Conservation (phyloP, 805 yeast genomes). For the Limtongia smithiae region DNA sequence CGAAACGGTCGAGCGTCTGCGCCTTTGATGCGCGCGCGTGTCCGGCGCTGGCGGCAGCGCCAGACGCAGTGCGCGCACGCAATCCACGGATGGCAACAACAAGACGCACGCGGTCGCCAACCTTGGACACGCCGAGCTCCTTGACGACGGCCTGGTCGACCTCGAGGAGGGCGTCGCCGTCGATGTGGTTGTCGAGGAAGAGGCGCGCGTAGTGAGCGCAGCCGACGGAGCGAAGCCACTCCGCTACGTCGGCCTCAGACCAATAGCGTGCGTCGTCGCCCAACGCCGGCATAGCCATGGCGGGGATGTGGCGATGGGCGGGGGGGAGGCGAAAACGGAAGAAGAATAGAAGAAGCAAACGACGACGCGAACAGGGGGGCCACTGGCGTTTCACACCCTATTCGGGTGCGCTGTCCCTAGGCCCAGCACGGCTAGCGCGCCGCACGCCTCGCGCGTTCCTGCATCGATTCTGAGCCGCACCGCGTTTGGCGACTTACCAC, state of each 20-base stretch:
- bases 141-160: constrained; percentile 61
- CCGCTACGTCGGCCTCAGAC: constrained; percentile 33
- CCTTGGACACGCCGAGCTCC: constrained; percentile 67
- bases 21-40: neutral
- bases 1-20: constrained; percentile 19
- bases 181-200: constrained; percentile 48
- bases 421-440: no score
- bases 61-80: constrained; percentile 37
- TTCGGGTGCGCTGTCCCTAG: no score
- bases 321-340: no score
- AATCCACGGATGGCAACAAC: constrained; percentile 54
- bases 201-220: constrained; percentile 33
- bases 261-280: constrained; percentile 24
- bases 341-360: no score
- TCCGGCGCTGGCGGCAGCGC: neutral
- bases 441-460: no score
- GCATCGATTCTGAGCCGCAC: no score
- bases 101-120: constrained; percentile 79
- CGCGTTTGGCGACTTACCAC: no score
- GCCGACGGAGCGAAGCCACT: constrained; percentile 37
- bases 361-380: no score
- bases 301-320: no score
- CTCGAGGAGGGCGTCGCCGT: constrained; percentile 54
- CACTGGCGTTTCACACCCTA: no score
- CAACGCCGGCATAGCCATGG: no score